These are phyloP conservation scores for Bipolaris gigantea DNA, from an alignment of 2,329 filamentous ascomycete species.

Conservation along the genomic window DNA sequence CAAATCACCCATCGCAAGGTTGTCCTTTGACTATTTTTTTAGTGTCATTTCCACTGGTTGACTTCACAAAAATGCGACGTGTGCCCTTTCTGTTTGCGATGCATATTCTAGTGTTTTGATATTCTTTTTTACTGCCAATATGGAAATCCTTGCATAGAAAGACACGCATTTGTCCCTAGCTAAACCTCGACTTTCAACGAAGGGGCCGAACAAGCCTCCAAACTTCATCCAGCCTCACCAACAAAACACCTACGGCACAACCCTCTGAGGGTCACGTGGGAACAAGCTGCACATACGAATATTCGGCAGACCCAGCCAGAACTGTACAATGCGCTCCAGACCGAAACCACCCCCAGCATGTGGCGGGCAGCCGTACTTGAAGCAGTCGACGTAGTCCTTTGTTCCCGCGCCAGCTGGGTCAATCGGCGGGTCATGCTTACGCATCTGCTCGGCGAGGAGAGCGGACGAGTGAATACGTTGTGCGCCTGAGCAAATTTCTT, in stretches of 20 bases:
- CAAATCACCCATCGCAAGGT: too few relatives aligned
- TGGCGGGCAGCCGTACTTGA: slow-evolving; percentile 65
- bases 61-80: too few relatives aligned
- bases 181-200: background rate
- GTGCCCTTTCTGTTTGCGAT: too few relatives aligned
- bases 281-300: slow-evolving; percentile 64
- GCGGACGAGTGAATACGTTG: slow-evolving; percentile 67
- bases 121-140: too few relatives aligned
- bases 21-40: too few relatives aligned
- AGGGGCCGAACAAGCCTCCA: too few relatives aligned
- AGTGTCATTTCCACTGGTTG: too few relatives aligned
- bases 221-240: too few relatives aligned
- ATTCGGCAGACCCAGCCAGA: slow-evolving; percentile 67
- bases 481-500: slow-evolving; percentile 69
- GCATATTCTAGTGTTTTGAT: background rate
- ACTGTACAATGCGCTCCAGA: slow-evolving; percentile 67
- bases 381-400: slow-evolving; percentile 65
- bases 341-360: slow-evolving; percentile 68
- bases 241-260: slow-evolving; percentile 46
- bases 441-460: slow-evolving; percentile 61
- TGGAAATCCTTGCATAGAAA: too few relatives aligned
- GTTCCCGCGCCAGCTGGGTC: slow-evolving; percentile 62
- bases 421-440: slow-evolving; percentile 57
- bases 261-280: slow-evolving; percentile 63
- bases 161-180: background rate